These are phyloP conservation scores for Nicotiana attenuata DNA, from an alignment of 257 asterid species.

Conservation along the genomic window DNA sequence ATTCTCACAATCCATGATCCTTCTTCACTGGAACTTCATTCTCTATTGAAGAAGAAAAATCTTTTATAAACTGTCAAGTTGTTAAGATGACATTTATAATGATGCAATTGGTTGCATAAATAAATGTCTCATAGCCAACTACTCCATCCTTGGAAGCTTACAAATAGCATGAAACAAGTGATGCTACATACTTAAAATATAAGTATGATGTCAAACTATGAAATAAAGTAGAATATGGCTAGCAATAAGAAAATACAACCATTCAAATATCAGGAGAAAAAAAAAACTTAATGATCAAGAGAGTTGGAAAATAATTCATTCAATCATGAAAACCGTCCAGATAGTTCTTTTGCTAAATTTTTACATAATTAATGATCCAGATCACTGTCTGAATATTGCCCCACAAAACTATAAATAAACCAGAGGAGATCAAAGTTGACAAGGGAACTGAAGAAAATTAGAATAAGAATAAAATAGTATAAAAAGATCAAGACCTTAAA, in stretches of 20 bases:
- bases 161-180: not conserved
- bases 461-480: not conserved
- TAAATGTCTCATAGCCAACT: not conserved
- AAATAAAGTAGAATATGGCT: not conserved
- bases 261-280: not conserved
- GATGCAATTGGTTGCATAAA: not conserved
- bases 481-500: not conserved
- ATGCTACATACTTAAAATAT: not conserved
- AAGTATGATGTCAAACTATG: not conserved
- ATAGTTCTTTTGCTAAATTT: too few species aligned
- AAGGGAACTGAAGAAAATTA: not conserved
- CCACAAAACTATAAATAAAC: not conserved
- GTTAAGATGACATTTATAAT: not conserved
- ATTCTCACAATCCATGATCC: conserved; percentile 38
- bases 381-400: not conserved
- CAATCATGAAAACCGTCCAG: too few species aligned
- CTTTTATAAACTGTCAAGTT: not conserved
- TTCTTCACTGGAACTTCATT: conserved; percentile 14
- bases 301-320: not conserved
- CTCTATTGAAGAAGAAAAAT: not conserved
- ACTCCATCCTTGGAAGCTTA: not conserved
- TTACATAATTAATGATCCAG: not conserved
- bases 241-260: not conserved
- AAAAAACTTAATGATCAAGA: not conserved
- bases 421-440: not conserved